A percentile compares a stretch with the other conserved stretches of the same genome.
Evolutionary conservation across 2,329 filamentous ascomycete genomes (phyloP).

Genomic region (Penicillium sp.): DNA sequence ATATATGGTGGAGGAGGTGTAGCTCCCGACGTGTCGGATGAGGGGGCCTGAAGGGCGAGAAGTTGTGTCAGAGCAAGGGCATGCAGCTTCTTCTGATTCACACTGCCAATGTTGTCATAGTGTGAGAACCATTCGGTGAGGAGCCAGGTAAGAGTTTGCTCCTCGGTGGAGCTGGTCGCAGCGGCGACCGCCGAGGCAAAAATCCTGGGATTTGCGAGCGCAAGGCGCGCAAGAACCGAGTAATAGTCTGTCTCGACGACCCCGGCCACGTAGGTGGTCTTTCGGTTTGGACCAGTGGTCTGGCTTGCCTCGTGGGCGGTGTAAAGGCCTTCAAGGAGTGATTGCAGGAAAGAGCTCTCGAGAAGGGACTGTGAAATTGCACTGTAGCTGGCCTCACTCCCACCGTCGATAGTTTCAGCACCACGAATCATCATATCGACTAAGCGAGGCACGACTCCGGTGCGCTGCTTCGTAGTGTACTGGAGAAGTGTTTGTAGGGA

Average conservation of each 20-base stretch:
- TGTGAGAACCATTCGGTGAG: conserved; percentile 45
- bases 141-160: conserved; percentile 39
- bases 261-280: conserved; percentile 62
- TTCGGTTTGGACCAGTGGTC: conserved; percentile 72
- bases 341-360: conserved; percentile 56
- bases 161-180: conserved; percentile 28
- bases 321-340: conserved; percentile 60
- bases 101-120: conserved; percentile 44
- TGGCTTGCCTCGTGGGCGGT: conserved; percentile 68
- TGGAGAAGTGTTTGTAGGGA: conserved; percentile 38
- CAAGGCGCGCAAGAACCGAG: conserved; percentile 70
- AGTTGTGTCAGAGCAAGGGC: conserved; percentile 43
- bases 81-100: conserved; percentile 44
- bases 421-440: conserved; percentile 61
- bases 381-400: conserved; percentile 50
- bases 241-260: conserved; percentile 82
- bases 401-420: conserved; percentile 57
- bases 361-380: conserved; percentile 62
- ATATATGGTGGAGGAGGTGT: conserved; percentile 33
- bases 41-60: conserved; percentile 33
- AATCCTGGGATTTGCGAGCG: conserved; percentile 63
- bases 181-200: conserved; percentile 53
- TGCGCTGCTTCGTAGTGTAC: conserved; percentile 34
- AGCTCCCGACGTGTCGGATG: conserved; percentile 22
- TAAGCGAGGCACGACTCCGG: conserved; percentile 40